Conservation (phyloP, 2,329 filamentous ascomycete species). For the Aspergillus hortae region DNA sequence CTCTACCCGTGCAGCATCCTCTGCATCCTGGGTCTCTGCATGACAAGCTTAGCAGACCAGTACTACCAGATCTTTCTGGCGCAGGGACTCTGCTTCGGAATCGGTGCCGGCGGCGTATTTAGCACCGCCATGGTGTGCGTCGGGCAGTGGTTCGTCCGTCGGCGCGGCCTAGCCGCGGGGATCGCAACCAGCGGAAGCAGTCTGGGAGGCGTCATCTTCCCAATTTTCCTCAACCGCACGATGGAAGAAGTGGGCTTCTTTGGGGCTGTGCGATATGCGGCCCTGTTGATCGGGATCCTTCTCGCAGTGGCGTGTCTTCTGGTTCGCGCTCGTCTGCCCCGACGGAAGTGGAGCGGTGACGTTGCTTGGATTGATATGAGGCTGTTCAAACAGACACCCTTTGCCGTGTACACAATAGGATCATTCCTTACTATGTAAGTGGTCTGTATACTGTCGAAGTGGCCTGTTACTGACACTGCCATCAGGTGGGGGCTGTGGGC, state of each 20-base stretch:
- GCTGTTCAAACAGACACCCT: slow-evolving; percentile 22
- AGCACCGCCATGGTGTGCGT: slow-evolving; percentile 17
- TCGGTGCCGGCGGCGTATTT: slow-evolving; percentile 33
- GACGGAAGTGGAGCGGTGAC: slow-evolving; percentile 25
- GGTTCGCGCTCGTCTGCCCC: slow-evolving; percentile 22
- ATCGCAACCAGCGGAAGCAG: slow-evolving; percentile 52
- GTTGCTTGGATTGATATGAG: slow-evolving; percentile 24
- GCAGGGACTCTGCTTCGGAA: slow-evolving; percentile 49
- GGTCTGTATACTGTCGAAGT: background rate
- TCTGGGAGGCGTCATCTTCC: slow-evolving; percentile 55
- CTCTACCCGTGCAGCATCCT: slow-evolving; percentile 47
- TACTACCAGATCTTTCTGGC: slow-evolving; percentile 54
- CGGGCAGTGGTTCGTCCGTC: slow-evolving; percentile 50
- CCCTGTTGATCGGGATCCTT: slow-evolving; percentile 18
- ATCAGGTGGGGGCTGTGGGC: slow-evolving; percentile 23
- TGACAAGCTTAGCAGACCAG: slow-evolving; percentile 47
- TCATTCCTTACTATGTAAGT: slow-evolving; percentile 24
- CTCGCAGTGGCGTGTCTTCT: slow-evolving; percentile 16
- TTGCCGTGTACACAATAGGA: slow-evolving; percentile 23
- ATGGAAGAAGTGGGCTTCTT: slow-evolving; percentile 17
- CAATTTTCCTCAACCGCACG: slow-evolving; percentile 39
- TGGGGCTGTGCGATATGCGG: slow-evolving; percentile 19
- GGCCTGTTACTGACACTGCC: background rate
- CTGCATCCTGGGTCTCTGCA: slow-evolving; percentile 55
- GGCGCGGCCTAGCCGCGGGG: slow-evolving; percentile 50